phyloP scores from a whole-genome alignment of 192 early-diverging fungal genomes.

The Phycomyces blakesleeanus region DNA sequence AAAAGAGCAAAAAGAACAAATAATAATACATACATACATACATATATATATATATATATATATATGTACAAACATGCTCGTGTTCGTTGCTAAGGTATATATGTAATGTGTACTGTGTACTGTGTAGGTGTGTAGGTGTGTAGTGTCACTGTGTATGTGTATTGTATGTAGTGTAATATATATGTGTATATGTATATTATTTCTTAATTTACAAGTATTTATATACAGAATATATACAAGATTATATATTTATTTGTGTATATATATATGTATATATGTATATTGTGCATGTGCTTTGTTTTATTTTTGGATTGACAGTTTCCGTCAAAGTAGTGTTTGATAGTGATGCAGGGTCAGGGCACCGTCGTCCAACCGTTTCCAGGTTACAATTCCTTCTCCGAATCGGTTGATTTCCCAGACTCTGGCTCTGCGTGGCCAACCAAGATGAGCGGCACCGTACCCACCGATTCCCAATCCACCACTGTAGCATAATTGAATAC shows the following conservation, averaged over 20 bases:
- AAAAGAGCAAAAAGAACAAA: too few species aligned
- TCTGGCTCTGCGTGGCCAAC: constrained; percentile 36
- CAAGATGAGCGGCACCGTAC: constrained; percentile 34
- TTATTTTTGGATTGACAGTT: not conserved
- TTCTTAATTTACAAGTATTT: not conserved
- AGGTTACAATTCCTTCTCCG: constrained; percentile 38
- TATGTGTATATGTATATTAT: too few species aligned
- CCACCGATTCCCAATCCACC: constrained; percentile 40
- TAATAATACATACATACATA: too few species aligned
- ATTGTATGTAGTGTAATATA: too few species aligned
- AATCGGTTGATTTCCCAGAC: constrained; percentile 33
- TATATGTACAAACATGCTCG: too few species aligned
- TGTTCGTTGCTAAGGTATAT: not conserved
- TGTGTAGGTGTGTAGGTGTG: too few species aligned
- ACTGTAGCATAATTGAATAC: constrained; percentile 42
- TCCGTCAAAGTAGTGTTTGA: constrained; percentile 34
- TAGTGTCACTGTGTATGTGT: too few species aligned
- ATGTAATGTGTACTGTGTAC: not conserved
- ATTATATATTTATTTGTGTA: too few species aligned
- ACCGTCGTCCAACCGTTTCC: constrained; percentile 41
- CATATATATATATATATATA: too few species aligned
- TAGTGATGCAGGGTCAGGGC: constrained; percentile 31
- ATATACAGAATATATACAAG: too few species aligned
- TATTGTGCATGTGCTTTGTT: not conserved
- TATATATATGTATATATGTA: not conserved